A percentile compares a stretch with the other conserved stretches of the same genome.
Evolutionary conservation across 2,329 filamentous ascomycete species (phyloP).

Genomic region (Pseudopyricularia cyperi): DNA sequence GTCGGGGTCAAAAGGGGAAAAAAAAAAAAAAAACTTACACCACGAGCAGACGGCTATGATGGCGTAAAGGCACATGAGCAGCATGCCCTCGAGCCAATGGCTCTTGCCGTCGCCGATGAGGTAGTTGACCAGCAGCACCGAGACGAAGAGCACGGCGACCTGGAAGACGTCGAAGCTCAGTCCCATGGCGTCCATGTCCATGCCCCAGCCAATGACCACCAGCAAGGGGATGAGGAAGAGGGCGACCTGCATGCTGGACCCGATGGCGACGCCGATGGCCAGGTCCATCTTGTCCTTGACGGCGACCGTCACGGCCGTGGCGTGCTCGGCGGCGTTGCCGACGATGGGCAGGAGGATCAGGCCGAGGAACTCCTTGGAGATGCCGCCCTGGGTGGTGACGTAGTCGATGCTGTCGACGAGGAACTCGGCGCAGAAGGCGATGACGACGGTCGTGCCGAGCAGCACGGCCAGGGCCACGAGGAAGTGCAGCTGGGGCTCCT

Average conservation of each 20-base stretch:
- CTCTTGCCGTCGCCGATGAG: slow-evolving; percentile 72
- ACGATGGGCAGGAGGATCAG: slow-evolving; percentile 67
- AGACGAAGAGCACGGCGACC: slow-evolving; percentile 72
- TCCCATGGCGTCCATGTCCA: slow-evolving; percentile 60
- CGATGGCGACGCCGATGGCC: slow-evolving; percentile 68
- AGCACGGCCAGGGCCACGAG: slow-evolving; percentile 61
- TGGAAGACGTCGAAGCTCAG: slow-evolving; percentile 84
- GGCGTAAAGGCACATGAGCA: slow-evolving; percentile 64
- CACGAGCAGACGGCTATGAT: slow-evolving; percentile 63
- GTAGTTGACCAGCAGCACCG: slow-evolving; percentile 76
- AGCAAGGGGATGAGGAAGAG: slow-evolving; percentile 67
- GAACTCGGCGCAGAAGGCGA: slow-evolving; percentile 65
- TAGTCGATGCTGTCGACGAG: slow-evolving; percentile 58
- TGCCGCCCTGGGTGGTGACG: slow-evolving; percentile 42
- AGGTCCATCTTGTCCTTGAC: slow-evolving; percentile 80
- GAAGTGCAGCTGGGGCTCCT: slow-evolving; percentile 63
- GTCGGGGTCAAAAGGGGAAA: too few species aligned
- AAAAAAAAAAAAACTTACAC: slow-evolving; percentile 18
- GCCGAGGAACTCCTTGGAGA: slow-evolving; percentile 62
- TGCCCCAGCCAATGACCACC: slow-evolving; percentile 62
- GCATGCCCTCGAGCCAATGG: slow-evolving; percentile 67
- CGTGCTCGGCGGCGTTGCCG: slow-evolving; percentile 70
- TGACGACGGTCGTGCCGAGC: slow-evolving; percentile 58
- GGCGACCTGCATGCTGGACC: slow-evolving; percentile 65
- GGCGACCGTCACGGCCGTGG: slow-evolving; percentile 67